These are phyloP conservation scores for Blastomyces percursus DNA, from an alignment of 2,329 filamentous ascomycete species.

Conservation along the genomic window DNA sequence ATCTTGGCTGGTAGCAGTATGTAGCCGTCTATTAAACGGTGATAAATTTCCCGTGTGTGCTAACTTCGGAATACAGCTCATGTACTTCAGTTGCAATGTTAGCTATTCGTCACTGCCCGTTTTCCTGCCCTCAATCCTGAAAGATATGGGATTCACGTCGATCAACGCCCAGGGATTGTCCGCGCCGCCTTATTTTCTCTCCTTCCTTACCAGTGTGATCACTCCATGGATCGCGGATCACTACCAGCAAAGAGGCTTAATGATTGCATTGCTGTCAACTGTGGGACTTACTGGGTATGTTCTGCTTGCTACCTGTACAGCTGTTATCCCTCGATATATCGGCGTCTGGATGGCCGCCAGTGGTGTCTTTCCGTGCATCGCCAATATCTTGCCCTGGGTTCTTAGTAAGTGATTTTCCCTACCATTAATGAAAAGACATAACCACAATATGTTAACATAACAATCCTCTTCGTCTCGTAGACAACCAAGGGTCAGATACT, in stretches of 20 bases:
- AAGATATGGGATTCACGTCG: conserved; percentile 56
- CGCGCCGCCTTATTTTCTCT: conserved; percentile 58
- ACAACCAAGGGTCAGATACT: conserved; percentile 59
- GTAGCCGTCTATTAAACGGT: conserved; percentile 8
- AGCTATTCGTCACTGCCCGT: conserved; percentile 55
- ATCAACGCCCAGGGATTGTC: conserved; percentile 61
- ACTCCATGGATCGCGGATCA: conserved; percentile 57
- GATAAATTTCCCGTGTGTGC: background rate
- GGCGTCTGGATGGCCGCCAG: conserved; percentile 46
- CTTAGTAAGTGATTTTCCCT: conserved; percentile 32
- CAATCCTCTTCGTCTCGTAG: conserved; percentile 20
- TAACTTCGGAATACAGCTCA: conserved; percentile 25
- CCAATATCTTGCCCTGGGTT: conserved; percentile 61
- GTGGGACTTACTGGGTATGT: conserved; percentile 54
- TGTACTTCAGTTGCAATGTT: conserved; percentile 53
- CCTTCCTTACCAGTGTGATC: conserved; percentile 51
- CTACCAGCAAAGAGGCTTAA: conserved; percentile 51
- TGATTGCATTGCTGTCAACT: conserved; percentile 46
- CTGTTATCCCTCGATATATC: conserved; percentile 40
- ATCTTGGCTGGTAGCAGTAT: conserved; percentile 39
- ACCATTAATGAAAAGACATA: background rate
- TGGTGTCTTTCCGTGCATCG: conserved; percentile 57
- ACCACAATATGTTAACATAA: background rate
- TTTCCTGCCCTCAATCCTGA: conserved; percentile 53
- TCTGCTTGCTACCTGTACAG: conserved; percentile 48